Evolutionary conservation across 257 asterid genomes (phyloP), one percentile per base, ranked within the genome.

Genomic region (Anisodus tanguticus): DNA sequence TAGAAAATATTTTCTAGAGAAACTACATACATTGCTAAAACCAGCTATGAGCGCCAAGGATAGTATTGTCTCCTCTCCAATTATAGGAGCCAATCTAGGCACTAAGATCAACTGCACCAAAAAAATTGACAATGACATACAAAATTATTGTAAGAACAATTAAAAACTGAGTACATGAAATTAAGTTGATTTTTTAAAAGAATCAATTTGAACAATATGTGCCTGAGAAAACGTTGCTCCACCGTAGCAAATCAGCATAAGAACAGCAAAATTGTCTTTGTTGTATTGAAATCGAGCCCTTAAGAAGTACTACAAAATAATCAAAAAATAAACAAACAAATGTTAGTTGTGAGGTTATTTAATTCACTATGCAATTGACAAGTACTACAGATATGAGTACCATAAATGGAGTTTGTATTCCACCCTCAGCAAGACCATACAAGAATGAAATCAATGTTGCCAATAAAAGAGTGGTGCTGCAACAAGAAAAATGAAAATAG

Each of bases 361-460:
- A 39, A 41, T 62, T 81, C n/a, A 72, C 26, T 41, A 41, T 41
- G 15, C 17, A 31, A 45, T 41, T 1, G 57, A 69, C 49, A 80
- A 82, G 83, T 79, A 22, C 69, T 19, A 82, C 59, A 81, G 82
- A 81, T 51, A 16, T 72, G 74, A 58, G 43, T 68, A 93, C 97
- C 93, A 88, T 64, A 76, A 93, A 87, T 88, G 90, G 89, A 79
- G 95, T 84, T 66, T 84, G 84, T 31, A 89, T 70, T 68, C 97
- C 97, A 4, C 95, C 92, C 88, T 91, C 93, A 15, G 90, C 97
- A 87, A 93, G 87, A 74, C 95, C 91, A 71, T 88, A 88, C 88
- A 93, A 93, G 88, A 93, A 89, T 12, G 93, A 91, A 63, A 90
- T 90, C 74, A 86, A 79, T 16, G 95, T 87, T 17, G 90, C 95